Evolutionary conservation across 176 grass and related monocot genomes (phyloP), one percentile per base, ranked within the genome.

Genomic region (Puccinellia tenuiflora): DNA sequence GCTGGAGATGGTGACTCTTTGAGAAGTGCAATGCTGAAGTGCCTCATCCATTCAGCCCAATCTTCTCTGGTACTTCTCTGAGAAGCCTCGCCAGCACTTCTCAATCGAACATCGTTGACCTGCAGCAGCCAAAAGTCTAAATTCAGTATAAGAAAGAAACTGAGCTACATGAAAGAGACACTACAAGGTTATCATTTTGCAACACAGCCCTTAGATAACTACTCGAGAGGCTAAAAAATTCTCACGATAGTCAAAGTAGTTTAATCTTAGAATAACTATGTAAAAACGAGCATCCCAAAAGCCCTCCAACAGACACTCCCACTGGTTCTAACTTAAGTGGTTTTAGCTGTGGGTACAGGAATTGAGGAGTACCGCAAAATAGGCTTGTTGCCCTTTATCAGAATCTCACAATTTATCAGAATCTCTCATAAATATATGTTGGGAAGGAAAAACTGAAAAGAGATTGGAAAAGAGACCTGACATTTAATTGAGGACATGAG

Each of bases 11-110:
- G 96, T 24, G 96, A 98, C 73, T 98, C 96, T 86, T 95, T 98
- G 39, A 98, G 92, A 81, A 98, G 90, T 76, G 94, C 96, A 33
- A 93, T 98, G 82, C 92, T 98, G 83, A 98, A 98, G 92, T 98
- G 96, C 40, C 96, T 91, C 96, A 95, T 98, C 93, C 96, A 98
- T 88, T 98, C 96, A 65, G 92, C 93, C 96, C 96, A 98, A 80
- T 98, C 96, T 90, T 98, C 96, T 82, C 86, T 98, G 14, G 96
- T 98, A 84, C 96, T 98, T 77, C 96, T 93, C 56, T 98, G 96
- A 47, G 96, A 98, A 80, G 93, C 96, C 72, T 98, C 96, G 4
- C 96, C 96, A 9, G 96, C 96, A 80, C 88, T 98, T 79, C 92
- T 90, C 47, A 98, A 88, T 65, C 88, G 89, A 71, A 91, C 81